These are phyloP conservation scores for Globisporangium alternatum DNA, from an alignment of 352 stramenopile species.

Conservation along the genomic window DNA sequence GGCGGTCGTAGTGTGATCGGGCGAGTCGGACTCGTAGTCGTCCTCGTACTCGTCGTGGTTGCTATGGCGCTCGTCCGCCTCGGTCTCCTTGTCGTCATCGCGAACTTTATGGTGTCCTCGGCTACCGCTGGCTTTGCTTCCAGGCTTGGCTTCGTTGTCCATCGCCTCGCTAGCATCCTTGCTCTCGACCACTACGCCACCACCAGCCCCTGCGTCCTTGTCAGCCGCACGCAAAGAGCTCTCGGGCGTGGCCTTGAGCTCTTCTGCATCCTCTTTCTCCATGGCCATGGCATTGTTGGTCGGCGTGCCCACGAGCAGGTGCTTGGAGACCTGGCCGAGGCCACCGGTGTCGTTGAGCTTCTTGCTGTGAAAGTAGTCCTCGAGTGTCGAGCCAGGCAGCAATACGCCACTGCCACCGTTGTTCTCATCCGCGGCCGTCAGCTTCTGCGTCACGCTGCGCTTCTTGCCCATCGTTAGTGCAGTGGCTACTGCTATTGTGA, in stretches of 20 bases:
- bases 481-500: background rate
- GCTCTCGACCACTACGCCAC: background rate
- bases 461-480: conserved; percentile 22
- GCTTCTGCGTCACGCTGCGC: conserved; percentile 23
- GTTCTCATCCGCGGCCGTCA: conserved; percentile 19
- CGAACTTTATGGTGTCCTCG: too few relatives aligned
- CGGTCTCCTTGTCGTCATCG: background rate
- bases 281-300: conserved; percentile 54
- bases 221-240: background rate
- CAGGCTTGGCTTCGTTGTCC: background rate
- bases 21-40: conserved; percentile 40
- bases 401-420: conserved; percentile 9
- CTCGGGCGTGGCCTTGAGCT: conserved; percentile 1
- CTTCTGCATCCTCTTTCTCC: conserved; percentile 25
- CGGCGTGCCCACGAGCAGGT: conserved; percentile 47
- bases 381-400: conserved; percentile 26
- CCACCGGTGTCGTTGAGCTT: conserved; percentile 15
- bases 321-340: conserved; percentile 35
- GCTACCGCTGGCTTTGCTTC: background rate
- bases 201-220: conserved; percentile 1
- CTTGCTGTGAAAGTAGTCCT: conserved; percentile 43
- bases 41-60: conserved; percentile 33
- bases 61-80: conserved; percentile 2
- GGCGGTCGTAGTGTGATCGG: background rate
- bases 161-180: background rate